These are phyloP conservation scores for Rostrohypoxylon terebratum DNA, from an alignment of 495 filamentous ascomycete species.

Conservation along the genomic window DNA sequence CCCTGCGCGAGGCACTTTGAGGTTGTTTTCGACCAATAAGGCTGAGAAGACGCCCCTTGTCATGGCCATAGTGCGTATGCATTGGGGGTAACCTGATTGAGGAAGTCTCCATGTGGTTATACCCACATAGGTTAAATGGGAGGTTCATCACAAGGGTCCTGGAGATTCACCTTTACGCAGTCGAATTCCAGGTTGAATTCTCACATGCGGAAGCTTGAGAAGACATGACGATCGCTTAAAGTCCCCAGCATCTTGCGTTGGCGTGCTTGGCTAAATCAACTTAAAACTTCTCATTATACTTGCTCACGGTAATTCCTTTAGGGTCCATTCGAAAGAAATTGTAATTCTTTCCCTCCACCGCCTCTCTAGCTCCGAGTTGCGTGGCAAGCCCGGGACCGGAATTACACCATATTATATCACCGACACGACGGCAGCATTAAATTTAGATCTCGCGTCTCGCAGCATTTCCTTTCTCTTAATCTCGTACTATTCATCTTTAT, in stretches of 20 bases:
- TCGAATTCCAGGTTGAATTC: not conserved
- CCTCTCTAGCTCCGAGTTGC: not conserved
- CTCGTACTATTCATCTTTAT: not conserved
- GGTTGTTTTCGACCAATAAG: constrained; percentile 43
- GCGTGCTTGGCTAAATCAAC: constrained; percentile 14
- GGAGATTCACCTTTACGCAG: not conserved
- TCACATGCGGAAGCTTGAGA: not conserved
- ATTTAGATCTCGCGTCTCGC: not conserved
- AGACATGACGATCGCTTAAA: not conserved
- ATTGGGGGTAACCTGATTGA: constrained; percentile 23
- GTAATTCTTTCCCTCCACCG: constrained; percentile 8
- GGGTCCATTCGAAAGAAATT: not conserved
- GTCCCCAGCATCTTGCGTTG: constrained; percentile 1
- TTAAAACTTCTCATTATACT: not conserved
- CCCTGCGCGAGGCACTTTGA: constrained; percentile 47
- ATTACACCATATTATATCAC: constrained; percentile 10
- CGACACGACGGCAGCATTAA: constrained; percentile 5
- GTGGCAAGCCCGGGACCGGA: not conserved
- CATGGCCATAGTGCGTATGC: constrained; percentile 23
- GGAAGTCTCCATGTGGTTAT: not conserved
- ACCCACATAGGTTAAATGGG: constrained; percentile 20
- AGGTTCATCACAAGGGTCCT: not conserved
- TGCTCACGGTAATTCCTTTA: not conserved
- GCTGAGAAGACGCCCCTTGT: not conserved
- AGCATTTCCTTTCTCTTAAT: not conserved